A percentile compares a stretch with the other conserved stretches of the same genome.
Conservation (phyloP, 169 alveolate species). For the Plasmodium billcollinsi region DNA sequence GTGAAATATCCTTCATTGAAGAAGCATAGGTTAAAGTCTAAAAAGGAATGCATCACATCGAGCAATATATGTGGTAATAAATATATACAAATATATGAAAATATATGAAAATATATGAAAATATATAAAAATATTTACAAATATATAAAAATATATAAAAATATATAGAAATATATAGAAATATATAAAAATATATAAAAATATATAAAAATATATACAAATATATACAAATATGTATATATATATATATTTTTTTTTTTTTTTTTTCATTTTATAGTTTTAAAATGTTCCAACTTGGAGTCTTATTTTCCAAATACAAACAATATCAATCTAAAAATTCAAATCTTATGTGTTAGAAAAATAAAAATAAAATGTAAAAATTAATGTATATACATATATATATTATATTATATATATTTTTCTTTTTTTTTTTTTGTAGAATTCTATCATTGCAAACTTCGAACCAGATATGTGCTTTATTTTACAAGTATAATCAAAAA, state of each 20-base stretch:
- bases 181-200: too few relatives aligned
- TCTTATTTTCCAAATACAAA: conserved; percentile 43
- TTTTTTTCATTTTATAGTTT: conserved; percentile 16
- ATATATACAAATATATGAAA: background rate
- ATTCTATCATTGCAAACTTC: conserved; percentile 63
- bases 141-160: background rate
- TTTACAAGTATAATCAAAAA: background rate
- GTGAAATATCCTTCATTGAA: conserved; percentile 39
- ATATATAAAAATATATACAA: background rate
- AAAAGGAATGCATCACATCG: background rate
- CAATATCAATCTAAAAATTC: conserved; percentile 30
- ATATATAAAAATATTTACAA: background rate
- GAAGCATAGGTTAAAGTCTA: conserved; percentile 2
- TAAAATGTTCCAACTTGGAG: conserved; percentile 51
- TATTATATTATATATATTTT: background rate
- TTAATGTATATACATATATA: background rate
- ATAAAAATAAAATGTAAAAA: background rate
- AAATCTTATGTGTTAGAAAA: conserved; percentile 31
- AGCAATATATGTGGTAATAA: conserved; percentile 38
- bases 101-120: too few relatives aligned
- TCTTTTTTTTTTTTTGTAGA: conserved; percentile 11
- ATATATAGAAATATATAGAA: background rate
- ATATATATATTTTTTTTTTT: too few relatives aligned
- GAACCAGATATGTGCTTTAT: conserved; percentile 62
- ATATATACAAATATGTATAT: background rate